Evolutionary conservation across 345 rosid genomes (phyloP).

Genomic region (Jatropha curcas): DNA sequence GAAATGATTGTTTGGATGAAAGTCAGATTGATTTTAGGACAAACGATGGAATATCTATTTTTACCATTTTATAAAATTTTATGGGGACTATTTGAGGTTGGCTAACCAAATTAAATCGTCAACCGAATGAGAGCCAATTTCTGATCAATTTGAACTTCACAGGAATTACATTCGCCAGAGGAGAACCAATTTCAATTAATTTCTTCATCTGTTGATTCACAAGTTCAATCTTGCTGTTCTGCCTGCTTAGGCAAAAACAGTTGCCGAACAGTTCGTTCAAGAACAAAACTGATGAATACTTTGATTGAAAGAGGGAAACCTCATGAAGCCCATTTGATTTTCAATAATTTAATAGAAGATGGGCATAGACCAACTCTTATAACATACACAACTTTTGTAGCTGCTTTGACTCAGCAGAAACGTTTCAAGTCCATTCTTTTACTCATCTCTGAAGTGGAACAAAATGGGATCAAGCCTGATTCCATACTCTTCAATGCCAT

Average conservation of each 20-base stretch:
- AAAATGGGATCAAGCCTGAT: conserved; percentile 73
- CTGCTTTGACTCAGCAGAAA: conserved; percentile 67
- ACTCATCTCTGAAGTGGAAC: conserved; percentile 68
- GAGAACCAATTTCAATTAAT: conserved; percentile 39
- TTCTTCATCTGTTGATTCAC: conserved; percentile 28
- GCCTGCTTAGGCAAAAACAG: conserved; percentile 57
- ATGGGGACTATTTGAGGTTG: background rate
- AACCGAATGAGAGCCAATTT: conserved; percentile 2
- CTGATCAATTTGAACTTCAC: conserved; percentile 16
- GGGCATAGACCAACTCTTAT: conserved; percentile 82
- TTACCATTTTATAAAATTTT: too few relatives aligned
- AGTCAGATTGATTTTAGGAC: too few relatives aligned
- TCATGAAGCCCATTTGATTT: conserved; percentile 68
- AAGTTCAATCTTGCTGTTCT: conserved; percentile 46
- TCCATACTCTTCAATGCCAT: conserved; percentile 87
- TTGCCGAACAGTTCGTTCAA: conserved; percentile 74
- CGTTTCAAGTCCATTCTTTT: conserved; percentile 58
- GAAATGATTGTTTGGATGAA: too few relatives aligned
- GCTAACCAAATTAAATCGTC: background rate
- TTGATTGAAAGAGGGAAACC: conserved; percentile 75
- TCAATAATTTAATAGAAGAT: conserved; percentile 61
- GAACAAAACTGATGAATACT: conserved; percentile 79
- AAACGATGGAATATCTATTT: too few relatives aligned
- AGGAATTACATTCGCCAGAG: conserved; percentile 38
- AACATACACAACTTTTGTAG: conserved; percentile 79